Conservation (phyloP, 73 alveolate species). For the Paramecium sexaurelia region DNA sequence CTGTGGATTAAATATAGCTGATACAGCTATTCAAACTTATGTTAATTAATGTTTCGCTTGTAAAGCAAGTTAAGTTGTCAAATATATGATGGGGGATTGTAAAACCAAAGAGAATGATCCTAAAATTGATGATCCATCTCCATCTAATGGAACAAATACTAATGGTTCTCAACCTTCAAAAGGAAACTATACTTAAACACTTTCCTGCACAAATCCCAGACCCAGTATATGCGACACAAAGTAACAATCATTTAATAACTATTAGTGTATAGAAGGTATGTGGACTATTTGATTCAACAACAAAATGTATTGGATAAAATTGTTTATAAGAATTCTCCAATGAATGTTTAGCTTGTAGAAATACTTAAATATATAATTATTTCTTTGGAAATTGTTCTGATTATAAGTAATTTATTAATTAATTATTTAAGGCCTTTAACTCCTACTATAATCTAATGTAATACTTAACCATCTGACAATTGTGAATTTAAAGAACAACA, state of each 20-base stretch:
- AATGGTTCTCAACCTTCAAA: background rate
- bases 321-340: background rate
- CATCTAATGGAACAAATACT: background rate
- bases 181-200: background rate
- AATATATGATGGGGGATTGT: background rate
- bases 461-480: background rate
- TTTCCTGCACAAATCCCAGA: constrained; percentile 3
- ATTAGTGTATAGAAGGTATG: background rate
- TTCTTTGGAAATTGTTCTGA: constrained; percentile 29
- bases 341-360: constrained; percentile 11
- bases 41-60: constrained; percentile 9
- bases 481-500: background rate
- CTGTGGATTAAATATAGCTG: background rate
- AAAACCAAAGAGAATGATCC: background rate
- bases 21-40: background rate
- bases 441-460: background rate
- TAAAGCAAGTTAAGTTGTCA: constrained; percentile 8
- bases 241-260: background rate
- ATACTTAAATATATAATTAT: background rate
- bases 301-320: background rate
- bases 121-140: background rate
- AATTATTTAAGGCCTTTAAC: background rate
- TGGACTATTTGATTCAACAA: constrained; percentile 7
- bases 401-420: background rate
- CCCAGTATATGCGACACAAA: background rate